Base-by-base conservation (phyloP, 805 yeast genomes). In the Candida silvicultrix region DNA sequence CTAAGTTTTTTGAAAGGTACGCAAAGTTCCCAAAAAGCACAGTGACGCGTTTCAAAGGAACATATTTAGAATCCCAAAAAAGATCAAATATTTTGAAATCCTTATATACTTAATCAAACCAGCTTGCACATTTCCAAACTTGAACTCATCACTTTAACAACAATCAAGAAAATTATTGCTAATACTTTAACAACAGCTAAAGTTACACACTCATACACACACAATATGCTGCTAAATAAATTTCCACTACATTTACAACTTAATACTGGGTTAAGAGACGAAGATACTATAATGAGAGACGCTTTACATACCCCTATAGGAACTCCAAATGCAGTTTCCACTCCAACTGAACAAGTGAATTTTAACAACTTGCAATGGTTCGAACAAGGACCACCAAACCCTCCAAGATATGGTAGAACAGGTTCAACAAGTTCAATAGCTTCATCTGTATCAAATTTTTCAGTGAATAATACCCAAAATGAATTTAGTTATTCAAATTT, bases 351-450 rank as follows among this genome's bases (percentile, higher is more conserved):
- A 4, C 57, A 54, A 19, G 32, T 47, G 21, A 23, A 51, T 2
- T 38, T 28, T n/a, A 45, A 44, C 29, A 39, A 50, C 19, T 48
- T 48, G 46, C 51, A 35, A 18, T 35, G 38, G 38, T 35, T 35
- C 7, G 38, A 35, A 35, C 38, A 35, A 35, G 38, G 38, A 15
- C 38, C 21, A 7, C 22, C 53, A n/a, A 52, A 53, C 35, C 39
- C 53, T 2, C 60, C 62, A 14, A 44, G 48, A 18, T 57, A 48
- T 36, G 56, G 51, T 8, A 53, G 63, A 53, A 57, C 61, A 2
- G 54, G 52, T 7, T 54, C 60, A 2, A 59, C 57, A 15, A 52
- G 59, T 2, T 50, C 56, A 9, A 57, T 57, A 18, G 62, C 62
- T 22, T 48, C 53, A 28, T 50, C 57, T 2, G 55, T 56, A 15